Evolutionary conservation across 2,329 filamentous ascomycete species (phyloP).

Genomic region (Neonectria coccinea): DNA sequence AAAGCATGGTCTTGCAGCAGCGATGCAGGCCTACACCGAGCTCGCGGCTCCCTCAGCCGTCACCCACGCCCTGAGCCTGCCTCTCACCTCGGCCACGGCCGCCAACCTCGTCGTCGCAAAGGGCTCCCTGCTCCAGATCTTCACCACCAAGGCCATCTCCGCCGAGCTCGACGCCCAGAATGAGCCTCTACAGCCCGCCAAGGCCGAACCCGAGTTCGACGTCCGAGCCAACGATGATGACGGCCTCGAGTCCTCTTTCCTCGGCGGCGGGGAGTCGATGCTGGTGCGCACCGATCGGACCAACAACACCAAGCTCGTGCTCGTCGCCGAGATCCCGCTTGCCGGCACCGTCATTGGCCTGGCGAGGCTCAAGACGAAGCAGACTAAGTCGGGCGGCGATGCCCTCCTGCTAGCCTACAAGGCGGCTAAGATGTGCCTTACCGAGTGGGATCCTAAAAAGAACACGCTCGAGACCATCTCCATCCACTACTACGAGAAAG

Average conservation of each 20-base stretch:
- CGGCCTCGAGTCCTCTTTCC: constrained; percentile 74
- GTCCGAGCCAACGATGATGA: constrained; percentile 69
- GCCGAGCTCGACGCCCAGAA: constrained; percentile 69
- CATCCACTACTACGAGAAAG: constrained; percentile 98
- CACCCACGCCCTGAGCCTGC: constrained; percentile 83
- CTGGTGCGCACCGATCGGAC: constrained; percentile 72
- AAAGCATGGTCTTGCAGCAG: constrained; percentile 53
- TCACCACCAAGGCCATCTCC: constrained; percentile 75
- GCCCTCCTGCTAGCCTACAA: constrained; percentile 85
- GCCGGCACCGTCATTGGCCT: constrained; percentile 88
- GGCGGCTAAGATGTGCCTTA: constrained; percentile 91
- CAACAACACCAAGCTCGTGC: constrained; percentile 80
- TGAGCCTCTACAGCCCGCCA: constrained; percentile 51
- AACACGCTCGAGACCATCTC: constrained; percentile 87
- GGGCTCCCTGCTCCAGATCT: constrained; percentile 93
- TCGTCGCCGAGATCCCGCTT: constrained; percentile 86
- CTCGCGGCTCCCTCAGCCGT: constrained; percentile 94
- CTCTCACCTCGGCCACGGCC: constrained; percentile 80
- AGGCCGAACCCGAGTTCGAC: constrained; percentile 62
- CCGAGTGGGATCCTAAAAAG: constrained; percentile 91
- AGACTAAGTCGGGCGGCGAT: constrained; percentile 83
- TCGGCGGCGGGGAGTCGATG: constrained; percentile 71
- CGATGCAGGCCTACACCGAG: constrained; percentile 98
- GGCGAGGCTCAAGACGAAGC: constrained; percentile 78
- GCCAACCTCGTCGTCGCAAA: constrained; percentile 92